Evolutionary conservation across 805 yeast species (phyloP), one percentile per base, ranked within the genome.

Genomic region (Hyphopichia homilentoma): DNA sequence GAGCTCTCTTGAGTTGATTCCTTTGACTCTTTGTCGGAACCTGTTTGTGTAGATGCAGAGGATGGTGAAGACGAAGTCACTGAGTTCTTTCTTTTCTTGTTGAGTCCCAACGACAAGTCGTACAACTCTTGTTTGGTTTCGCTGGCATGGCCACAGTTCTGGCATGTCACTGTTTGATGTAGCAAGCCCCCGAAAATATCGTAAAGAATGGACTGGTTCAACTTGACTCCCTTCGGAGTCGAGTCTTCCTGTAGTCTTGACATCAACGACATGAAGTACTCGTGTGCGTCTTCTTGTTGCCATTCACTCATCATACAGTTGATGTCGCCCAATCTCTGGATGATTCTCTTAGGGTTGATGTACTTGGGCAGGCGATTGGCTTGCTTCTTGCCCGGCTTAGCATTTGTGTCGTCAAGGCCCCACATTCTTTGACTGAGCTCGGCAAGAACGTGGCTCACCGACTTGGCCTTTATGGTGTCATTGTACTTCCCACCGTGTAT

Each of bases 271-370:
- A 89, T 89, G 56, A 83, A 86, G 61, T 89, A 93, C 60, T 93
- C 98, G 59, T 93, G 98, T 1, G 96, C 84, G 59, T 93, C 98
- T 59, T 93, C 97, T 57, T 93, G 98, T 59, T 87, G 89, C 96
- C 96, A 89, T 55, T 81, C 93, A 27, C 88, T 79, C 95, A 89
- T 87, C 95, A 86, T 85, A 54, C 95, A 86, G 58, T 88, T 88
- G 48, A 90, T 86, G 48, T 86, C 95, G 30, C 75, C 84, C 36
- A 85, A 65, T 43, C 87, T 70, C 32, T 70, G 69, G 37, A 85
- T 81, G 47, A 88, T 68, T 48, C 75, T 77, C 45, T 78, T 78
- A 7, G 96, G 97, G 59, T 84, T 84, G 33, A 87, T 68, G 48
- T 73, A 77, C 38, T 69, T 65, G 32, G 63, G 54, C 24, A 14